phyloP scores from a whole-genome alignment of 2,329 filamentous ascomycete species.

The Cercospora berteroae region DNA sequence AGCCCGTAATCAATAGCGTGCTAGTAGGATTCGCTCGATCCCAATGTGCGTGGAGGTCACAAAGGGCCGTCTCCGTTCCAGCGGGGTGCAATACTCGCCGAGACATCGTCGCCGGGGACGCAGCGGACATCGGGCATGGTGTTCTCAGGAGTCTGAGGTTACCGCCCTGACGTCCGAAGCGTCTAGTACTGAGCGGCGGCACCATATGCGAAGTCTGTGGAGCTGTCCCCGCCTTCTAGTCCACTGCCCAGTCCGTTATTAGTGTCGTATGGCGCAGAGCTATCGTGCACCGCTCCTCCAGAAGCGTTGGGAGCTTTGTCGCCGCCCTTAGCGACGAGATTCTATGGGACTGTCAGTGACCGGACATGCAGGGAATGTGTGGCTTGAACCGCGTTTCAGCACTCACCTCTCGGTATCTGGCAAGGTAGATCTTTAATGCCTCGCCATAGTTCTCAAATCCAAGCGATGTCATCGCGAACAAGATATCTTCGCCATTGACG shows the following conservation, averaged over 20 bases:
- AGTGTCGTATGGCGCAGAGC: conserved; percentile 36
- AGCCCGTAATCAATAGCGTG: background rate
- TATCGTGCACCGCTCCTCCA: conserved; percentile 33
- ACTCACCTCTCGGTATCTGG: conserved; percentile 95
- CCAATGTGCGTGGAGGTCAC: background rate
- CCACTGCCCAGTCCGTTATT: conserved; percentile 46
- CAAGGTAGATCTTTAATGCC: conserved; percentile 95
- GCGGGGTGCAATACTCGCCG: background rate
- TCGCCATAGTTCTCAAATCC: conserved; percentile 99
- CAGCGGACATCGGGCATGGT: background rate
- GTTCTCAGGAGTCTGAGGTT: background rate
- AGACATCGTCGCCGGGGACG: background rate
- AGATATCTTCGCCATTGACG: conserved; percentile 96
- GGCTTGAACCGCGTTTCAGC: conserved; percentile 26
- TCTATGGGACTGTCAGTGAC: conserved; percentile 50
- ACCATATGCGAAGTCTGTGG: conserved; percentile 39
- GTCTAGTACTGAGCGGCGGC: conserved; percentile 19
- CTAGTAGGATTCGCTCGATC: background rate
- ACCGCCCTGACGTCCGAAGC: background rate
- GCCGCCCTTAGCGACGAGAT: conserved; percentile 71
- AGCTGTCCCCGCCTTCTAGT: conserved; percentile 44
- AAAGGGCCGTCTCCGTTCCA: background rate
- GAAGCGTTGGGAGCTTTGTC: conserved; percentile 55
- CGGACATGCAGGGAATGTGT: conserved; percentile 21
- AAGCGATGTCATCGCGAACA: conserved; percentile 98